Conservation (phyloP, 352 stramenopile genomes). For the Phytophthora europaea region DNA sequence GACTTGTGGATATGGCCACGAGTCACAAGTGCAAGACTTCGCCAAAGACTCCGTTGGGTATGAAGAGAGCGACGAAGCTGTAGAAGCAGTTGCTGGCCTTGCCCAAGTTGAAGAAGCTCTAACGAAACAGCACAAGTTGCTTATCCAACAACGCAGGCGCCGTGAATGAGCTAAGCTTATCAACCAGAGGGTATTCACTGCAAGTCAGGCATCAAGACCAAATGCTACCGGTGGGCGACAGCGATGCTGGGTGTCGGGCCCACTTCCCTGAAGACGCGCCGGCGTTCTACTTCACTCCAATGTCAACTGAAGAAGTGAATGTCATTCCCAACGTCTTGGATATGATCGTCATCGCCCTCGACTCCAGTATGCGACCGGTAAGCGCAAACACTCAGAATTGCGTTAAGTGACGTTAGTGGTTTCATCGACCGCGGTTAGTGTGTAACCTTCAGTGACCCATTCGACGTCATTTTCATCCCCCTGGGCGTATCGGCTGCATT, state of each 20-base stretch:
- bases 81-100: conserved; percentile 4
- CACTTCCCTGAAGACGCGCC: not conserved
- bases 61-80: not conserved
- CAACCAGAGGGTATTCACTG: not conserved
- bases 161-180: not conserved
- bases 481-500: too few species aligned
- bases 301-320: conserved; percentile 5
- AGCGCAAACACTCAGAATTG: too few species aligned
- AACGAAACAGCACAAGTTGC: conserved; percentile 28
- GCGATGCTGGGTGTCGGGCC: conserved; percentile 13
- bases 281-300: conserved; percentile 17
- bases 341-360: too few species aligned
- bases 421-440: too few species aligned
- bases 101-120: conserved; percentile 31
- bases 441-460: too few species aligned
- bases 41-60: too few species aligned
- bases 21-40: too few species aligned
- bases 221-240: conserved; percentile 5
- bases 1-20: conserved; percentile 5
- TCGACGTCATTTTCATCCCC: too few species aligned
- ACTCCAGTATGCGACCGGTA: too few species aligned
- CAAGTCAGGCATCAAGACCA: not conserved
- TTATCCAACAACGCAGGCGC: conserved; percentile 18
- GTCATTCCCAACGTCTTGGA: not conserved
- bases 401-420: too few species aligned